Percentiles rank a stretch among this genome's conserved stretches.
Evolutionary conservation across 257 asterid species (phyloP).

Genomic region (Plantago ovata): DNA sequence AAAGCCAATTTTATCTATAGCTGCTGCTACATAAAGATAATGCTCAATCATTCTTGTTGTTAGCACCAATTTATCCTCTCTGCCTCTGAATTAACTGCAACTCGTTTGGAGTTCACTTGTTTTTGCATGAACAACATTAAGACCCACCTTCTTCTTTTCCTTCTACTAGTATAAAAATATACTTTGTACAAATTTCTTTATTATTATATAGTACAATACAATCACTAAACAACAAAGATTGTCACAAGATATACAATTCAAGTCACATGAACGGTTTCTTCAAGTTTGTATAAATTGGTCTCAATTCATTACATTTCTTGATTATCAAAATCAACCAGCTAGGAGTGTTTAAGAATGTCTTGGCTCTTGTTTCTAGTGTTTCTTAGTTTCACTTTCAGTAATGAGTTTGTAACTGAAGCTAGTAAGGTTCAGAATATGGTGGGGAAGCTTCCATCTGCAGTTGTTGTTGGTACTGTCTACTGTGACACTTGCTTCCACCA

Average conservation of each 20-base stretch:
- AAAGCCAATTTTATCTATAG: slow-evolving; percentile 3
- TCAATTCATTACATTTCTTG: not conserved
- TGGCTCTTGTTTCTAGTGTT: slow-evolving; percentile 37
- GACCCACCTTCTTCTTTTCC: slow-evolving; percentile 14
- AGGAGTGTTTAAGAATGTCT: slow-evolving; percentile 28
- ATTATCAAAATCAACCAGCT: not conserved
- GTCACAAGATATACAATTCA: not conserved
- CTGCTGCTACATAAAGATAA: not conserved
- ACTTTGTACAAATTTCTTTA: slow-evolving; percentile 1
- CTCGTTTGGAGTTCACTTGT: slow-evolving; percentile 43
- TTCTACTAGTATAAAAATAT: not conserved
- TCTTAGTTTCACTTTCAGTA: slow-evolving; percentile 23
- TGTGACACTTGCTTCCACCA: slow-evolving; percentile 69
- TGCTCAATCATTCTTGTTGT: not conserved
- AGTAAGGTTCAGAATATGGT: slow-evolving; percentile 22
- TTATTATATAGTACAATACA: no score
- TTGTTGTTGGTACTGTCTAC: slow-evolving; percentile 68
- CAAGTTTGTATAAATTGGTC: slow-evolving; percentile 1
- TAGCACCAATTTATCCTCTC: not conserved
- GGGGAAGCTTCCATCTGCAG: slow-evolving; percentile 50
- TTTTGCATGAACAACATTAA: slow-evolving; percentile 26
- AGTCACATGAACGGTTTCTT: slow-evolving; percentile 6
- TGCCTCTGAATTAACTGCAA: slow-evolving; percentile 23
- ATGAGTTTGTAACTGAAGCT: slow-evolving; percentile 30
- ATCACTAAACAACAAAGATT: slow-evolving; percentile 10